A percentile compares a stretch with the other conserved stretches of the same genome.
phyloP scores from a whole-genome alignment of 2,329 filamentous ascomycete species.

The Exophiala dermatitidis region DNA sequence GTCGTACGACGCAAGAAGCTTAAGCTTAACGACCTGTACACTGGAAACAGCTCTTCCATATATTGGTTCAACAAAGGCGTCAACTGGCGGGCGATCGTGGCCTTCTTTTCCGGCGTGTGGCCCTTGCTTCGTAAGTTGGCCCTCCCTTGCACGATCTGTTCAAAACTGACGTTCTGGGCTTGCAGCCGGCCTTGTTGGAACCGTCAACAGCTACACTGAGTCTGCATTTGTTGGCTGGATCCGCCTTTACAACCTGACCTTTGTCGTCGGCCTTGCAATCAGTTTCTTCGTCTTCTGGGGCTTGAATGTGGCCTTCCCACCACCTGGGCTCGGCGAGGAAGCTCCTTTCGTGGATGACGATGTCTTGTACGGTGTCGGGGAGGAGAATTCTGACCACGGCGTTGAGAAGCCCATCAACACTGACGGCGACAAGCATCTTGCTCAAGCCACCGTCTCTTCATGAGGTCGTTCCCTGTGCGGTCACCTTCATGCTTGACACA shows the following conservation, averaged over 20 bases:
- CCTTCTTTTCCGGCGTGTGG: conserved; percentile 27
- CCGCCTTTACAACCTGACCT: conserved; percentile 27
- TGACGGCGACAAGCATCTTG: background rate
- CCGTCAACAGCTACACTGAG: conserved; percentile 19
- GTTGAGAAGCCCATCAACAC: background rate
- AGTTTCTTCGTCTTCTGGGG: conserved; percentile 21
- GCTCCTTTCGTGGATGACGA: conserved; percentile 22
- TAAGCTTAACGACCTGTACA: conserved; percentile 40
- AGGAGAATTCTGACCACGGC: conserved; percentile 4
- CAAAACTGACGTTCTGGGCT: background rate
- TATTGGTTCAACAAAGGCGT: conserved; percentile 40
- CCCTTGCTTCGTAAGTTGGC: conserved; percentile 15
- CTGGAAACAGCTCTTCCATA: conserved; percentile 28
- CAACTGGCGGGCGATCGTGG: conserved; percentile 38
- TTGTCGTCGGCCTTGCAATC: conserved; percentile 25
- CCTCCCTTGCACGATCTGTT: background rate
- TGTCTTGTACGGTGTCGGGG: conserved; percentile 9
- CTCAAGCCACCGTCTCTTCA: conserved; percentile 9
- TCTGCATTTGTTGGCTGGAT: conserved; percentile 21
- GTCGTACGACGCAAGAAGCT: conserved; percentile 35
- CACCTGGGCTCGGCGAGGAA: conserved; percentile 21
- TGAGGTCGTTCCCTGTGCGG: background rate
- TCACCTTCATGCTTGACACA: no score
- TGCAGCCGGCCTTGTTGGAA: conserved; percentile 25
- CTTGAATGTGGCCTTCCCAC: conserved; percentile 21